Base-by-base conservation (phyloP, 2,329 filamentous ascomycete genomes). In the Cercospora zeae-maydis region DNA sequence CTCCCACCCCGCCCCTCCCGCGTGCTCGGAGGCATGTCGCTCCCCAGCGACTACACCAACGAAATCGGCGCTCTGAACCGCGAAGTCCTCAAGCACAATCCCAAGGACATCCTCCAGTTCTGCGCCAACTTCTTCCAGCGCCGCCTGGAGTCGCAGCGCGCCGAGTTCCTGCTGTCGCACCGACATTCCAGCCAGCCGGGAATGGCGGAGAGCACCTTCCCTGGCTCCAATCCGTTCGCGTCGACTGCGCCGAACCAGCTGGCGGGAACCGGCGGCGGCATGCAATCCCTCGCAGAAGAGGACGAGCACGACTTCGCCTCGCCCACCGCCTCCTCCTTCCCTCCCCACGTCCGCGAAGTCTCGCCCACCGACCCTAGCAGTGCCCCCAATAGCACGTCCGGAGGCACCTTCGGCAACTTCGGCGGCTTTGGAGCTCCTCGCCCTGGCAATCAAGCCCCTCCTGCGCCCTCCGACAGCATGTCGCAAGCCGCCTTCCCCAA, bases 251-350 rank as follows among this genome's bases (percentile, higher is more conserved):
- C 66, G 78, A 81, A 67, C 81, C 78, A 71, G 75, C 74, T 71
- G 51, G 49, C 60, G 52, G 53, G 57, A 49, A 27, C 63, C 66
- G 72, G 76, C 63, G 75, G 76, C 70, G 70, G 67, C 66, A 84
- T 85, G 77, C 83, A 83, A 66, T 85, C 90, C 65, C 87, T 93
- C 63, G 80, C 84, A 63, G 92, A 96, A 78, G 92, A 96, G 73
- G 92, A 96, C 72, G 92, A 96, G 58, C 87, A 86, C 73, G 91
- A 81, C 66, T 83, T 93, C 73, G 86, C 86, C 68, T 93, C 91
- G 59, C 91, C 91, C 65, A 92, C 90, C 57, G 75, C 79, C 36
- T 74, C 78, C 16, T 75, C 76, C 63, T 82, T 82, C 72, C 77
- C 78, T 8, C 73, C 74, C 66, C 70, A 75, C 72, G 75, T 74